phyloP scores from a whole-genome alignment of 257 asterid genomes.

The Solanum arcanum region DNA sequence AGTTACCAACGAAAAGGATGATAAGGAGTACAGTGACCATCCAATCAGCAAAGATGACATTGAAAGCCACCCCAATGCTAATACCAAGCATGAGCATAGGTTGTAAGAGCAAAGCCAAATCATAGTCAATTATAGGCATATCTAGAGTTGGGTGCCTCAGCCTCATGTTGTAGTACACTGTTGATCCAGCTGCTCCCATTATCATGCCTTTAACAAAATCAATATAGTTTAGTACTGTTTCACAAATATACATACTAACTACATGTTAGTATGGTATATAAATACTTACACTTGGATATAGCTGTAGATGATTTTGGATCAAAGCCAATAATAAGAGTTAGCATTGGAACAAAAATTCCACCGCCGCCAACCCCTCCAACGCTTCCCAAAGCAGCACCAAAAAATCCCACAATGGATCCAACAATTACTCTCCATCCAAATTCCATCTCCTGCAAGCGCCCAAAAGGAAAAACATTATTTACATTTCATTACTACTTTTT shows the following conservation, averaged over 20 bases:
- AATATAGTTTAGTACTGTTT: background rate
- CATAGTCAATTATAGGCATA: constrained; percentile 29
- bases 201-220: constrained; percentile 16
- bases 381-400: constrained; percentile 31
- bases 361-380: constrained; percentile 38
- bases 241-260: background rate
- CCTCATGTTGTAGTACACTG: constrained; percentile 26
- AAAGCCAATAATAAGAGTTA: constrained; percentile 22
- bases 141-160: constrained; percentile 25
- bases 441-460: constrained; percentile 17
- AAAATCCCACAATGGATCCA: constrained; percentile 20
- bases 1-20: constrained; percentile 22
- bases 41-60: constrained; percentile 33
- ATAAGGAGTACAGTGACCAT: constrained; percentile 32
- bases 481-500: background rate
- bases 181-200: constrained; percentile 33
- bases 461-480: background rate
- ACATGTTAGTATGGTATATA: background rate
- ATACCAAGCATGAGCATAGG: constrained; percentile 36
- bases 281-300: constrained; percentile 17
- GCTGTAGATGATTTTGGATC: constrained; percentile 32
- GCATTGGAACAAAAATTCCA: constrained; percentile 30
- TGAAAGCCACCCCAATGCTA: constrained; percentile 32
- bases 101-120: constrained; percentile 22
- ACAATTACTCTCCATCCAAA: constrained; percentile 19